Percentiles rank a stretch among this genome's conserved stretches.
phyloP scores from a whole-genome alignment of 305 asterid species.

The Stenogyne calaminthoides region DNA sequence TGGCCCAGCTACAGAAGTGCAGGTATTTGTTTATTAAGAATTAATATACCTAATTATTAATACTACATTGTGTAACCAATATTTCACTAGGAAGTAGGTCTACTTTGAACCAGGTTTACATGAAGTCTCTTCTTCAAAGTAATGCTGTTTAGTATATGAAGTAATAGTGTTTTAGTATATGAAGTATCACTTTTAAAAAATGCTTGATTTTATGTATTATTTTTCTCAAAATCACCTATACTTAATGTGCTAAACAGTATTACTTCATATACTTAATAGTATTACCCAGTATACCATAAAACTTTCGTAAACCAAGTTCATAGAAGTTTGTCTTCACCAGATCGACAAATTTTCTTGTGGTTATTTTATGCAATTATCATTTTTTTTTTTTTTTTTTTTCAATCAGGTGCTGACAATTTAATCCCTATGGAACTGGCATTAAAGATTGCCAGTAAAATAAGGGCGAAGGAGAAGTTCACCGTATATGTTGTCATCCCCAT shows the following conservation, averaged over 20 bases:
- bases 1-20: conserved; percentile 80
- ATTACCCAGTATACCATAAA: background rate
- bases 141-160: background rate
- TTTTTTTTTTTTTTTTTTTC: conserved; percentile 8
- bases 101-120: too few relatives aligned
- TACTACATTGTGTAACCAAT: background rate
- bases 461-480: conserved; percentile 76
- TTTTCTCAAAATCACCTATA: background rate
- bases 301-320: background rate
- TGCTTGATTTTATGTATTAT: background rate
- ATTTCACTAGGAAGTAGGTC: too few relatives aligned
- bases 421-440: conserved; percentile 96
- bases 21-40: conserved; percentile 41
- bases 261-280: too few relatives aligned
- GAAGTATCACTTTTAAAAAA: background rate
- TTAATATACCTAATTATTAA: background rate
- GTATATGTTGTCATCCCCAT: conserved; percentile 86
- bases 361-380: background rate
- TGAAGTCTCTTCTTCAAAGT: too few relatives aligned
- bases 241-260: too few relatives aligned
- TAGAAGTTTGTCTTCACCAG: background rate
- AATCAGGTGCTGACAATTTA: conserved; percentile 84
- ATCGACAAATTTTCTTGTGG: background rate
- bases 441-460: conserved; percentile 83
- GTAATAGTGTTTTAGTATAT: too few relatives aligned